Evolutionary conservation across 352 stramenopile species (phyloP), one percentile per base, ranked within the genome.

Genomic region (Halophytophthora polymorphica): DNA sequence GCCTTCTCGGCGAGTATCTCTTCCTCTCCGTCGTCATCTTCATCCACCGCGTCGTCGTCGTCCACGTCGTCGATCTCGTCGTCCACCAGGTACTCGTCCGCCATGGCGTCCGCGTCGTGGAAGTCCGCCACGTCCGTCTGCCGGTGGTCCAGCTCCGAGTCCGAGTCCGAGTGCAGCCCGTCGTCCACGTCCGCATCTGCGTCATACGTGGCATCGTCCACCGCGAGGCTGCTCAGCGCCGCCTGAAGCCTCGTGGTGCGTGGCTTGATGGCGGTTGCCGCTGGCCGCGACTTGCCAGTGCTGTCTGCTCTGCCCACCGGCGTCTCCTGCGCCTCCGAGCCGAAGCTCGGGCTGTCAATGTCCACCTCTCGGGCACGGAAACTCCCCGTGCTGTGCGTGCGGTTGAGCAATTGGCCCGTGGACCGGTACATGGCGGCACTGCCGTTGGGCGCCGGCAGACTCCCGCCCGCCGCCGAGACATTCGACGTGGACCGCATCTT

Each of bases 201-300:
- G 14, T 84, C 72, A 50, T 83, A 83, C 31, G 68, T 78, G 23
- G 73, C 74, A 14, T 81, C 73, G 1, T 77, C 71, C 5, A 72
- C 53, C n/a, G 70, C 58, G 3, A 84, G 64, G 56, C 60, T 73
- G 44, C 70, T 75, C 35, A 84, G 50, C 42, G 66, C 70, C 19
- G 82, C 66, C 38, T 84, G 67, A 13, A 82, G 43, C 13, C 54
- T 53, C 28, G 48, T 67, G 12, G 51, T 73, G 39, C 53, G 45
- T 41, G 62, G 62, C 34, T 31, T 31, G 8, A 31, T 31, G 8
- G 25, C 25, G 4, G 25, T 4, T 8, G 25, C 25, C 8, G 25
- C 25, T 31, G 25, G 25, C 25, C 25, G 25, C 25, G 25, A 4
- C 4, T 31, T 8, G 8, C 4, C 25, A 31, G 4, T 31, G 25